Percentiles rank a stretch among this genome's conserved stretches.
These are phyloP conservation scores for Hsuehochloa calcarea DNA, from an alignment of 176 grass and related monocot genomes.

Conservation along the genomic window DNA sequence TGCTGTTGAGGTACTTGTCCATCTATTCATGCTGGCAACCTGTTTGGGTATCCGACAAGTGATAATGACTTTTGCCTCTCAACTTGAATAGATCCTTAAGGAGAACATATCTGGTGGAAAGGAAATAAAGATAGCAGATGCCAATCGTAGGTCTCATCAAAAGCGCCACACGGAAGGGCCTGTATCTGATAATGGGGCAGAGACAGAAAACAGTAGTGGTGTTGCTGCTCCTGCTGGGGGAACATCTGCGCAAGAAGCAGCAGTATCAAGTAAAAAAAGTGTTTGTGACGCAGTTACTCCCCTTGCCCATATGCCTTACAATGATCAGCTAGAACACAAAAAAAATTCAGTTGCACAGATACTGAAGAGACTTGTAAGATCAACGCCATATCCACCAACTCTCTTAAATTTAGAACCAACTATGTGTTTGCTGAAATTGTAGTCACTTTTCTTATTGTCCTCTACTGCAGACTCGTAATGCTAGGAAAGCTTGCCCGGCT, in stretches of 20 bases:
- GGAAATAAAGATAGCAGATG: slow-evolving; percentile 87
- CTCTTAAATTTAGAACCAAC: not conserved
- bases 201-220: slow-evolving; percentile 36
- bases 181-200: slow-evolving; percentile 31
- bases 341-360: slow-evolving; percentile 62
- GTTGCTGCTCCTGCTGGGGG: slow-evolving; percentile 36
- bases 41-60: not conserved
- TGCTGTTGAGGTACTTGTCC: slow-evolving; percentile 66
- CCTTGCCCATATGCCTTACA: slow-evolving; percentile 80
- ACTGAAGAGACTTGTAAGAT: slow-evolving; percentile 84
- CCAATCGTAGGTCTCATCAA: slow-evolving; percentile 63
- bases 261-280: slow-evolving; percentile 48
- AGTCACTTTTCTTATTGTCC: slow-evolving; percentile 9
- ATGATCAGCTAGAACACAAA: slow-evolving; percentile 87
- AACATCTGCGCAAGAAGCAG: slow-evolving; percentile 26
- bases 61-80: not conserved
- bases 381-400: slow-evolving; percentile 8
- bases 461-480: slow-evolving; percentile 79
- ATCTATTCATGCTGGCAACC: not conserved
- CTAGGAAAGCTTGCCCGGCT: slow-evolving; percentile 95
- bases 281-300: slow-evolving; percentile 79
- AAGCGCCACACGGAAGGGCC: slow-evolving; percentile 37
- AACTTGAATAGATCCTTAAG: slow-evolving; percentile 51
- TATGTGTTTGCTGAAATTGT: slow-evolving; percentile 5
- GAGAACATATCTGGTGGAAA: slow-evolving; percentile 66